Percentiles rank a stretch among this genome's conserved stretches.
phyloP scores from a whole-genome alignment of 176 grass and related monocot species.

The Juncus inflexus region DNA sequence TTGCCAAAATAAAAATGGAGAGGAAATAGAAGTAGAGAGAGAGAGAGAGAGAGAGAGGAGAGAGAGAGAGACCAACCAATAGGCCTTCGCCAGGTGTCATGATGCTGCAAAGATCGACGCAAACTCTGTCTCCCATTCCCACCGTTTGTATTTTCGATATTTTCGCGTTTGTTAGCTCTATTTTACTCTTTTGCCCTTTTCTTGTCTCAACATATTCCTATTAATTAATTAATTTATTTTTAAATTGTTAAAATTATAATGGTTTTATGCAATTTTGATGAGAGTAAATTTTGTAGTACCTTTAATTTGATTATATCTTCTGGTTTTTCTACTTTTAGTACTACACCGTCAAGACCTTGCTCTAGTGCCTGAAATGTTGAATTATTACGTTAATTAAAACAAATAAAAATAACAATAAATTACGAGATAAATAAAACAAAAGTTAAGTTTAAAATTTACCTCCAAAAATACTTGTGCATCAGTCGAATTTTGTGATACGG shows the following conservation, averaged over 20 bases:
- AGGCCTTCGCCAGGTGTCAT: constrained; percentile 92
- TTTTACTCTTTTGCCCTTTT: constrained; percentile 53
- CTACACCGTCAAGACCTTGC: constrained; percentile 84
- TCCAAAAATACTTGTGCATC: constrained; percentile 94
- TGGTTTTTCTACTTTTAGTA: constrained; percentile 73
- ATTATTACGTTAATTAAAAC: neutral
- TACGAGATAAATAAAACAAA: neutral
- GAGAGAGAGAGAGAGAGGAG: neutral
- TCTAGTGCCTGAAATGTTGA: constrained; percentile 69
- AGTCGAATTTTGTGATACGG: constrained; percentile 72
- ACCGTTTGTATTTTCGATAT: constrained; percentile 68
- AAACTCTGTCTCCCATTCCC: constrained; percentile 93
- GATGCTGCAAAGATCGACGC: constrained; percentile 93
- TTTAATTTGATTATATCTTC: constrained; percentile 84
- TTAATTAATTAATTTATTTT: too few species aligned
- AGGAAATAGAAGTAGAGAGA: neutral
- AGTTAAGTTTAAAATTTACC: constrained; percentile 42
- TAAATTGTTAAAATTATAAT: constrained; percentile 24
- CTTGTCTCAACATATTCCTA: constrained; percentile 94
- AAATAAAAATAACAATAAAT: constrained; percentile 2
- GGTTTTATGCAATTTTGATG: neutral
- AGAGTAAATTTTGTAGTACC: constrained; percentile 32
- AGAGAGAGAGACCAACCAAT: constrained; percentile 58
- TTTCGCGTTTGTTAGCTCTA: constrained; percentile 63
- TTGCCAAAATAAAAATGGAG: too few species aligned